Evolutionary conservation across 257 asterid species (phyloP).

Genomic region (Schizonepeta tenuifolia): DNA sequence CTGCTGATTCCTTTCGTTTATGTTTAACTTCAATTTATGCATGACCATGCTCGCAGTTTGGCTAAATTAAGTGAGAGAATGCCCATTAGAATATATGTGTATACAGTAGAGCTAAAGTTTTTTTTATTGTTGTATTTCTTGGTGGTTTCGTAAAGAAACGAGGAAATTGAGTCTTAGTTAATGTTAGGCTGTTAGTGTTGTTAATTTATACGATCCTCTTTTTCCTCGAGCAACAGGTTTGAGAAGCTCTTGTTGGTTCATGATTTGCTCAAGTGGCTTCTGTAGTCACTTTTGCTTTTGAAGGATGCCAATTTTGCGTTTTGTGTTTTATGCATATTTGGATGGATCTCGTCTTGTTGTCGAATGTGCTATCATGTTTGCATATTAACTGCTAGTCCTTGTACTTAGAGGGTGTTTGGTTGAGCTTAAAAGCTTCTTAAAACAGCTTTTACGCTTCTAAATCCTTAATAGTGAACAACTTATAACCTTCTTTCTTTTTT

Average conservation of each 20-base stretch:
- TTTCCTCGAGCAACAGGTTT: conserved; percentile 8
- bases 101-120: neutral
- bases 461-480: too few relatives aligned
- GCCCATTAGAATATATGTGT: neutral
- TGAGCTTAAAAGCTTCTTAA: too few relatives aligned
- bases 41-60: neutral
- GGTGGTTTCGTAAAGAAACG: neutral
- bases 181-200: neutral
- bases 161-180: neutral
- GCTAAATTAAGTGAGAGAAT: neutral
- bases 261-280: conserved; percentile 9
- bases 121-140: neutral
- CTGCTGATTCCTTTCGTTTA: neutral
- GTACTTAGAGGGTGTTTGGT: conserved; percentile 9
- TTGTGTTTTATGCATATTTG: conserved; percentile 6
- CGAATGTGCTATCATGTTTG: conserved; percentile 3
- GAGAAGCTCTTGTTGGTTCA: conserved; percentile 10
- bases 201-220: conserved; percentile 7
- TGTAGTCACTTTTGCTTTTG: too few relatives aligned
- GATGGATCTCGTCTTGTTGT: conserved; percentile 9
- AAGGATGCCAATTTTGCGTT: too few relatives aligned
- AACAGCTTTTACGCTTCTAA: too few relatives aligned
- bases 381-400: conserved; percentile 16
- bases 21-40: neutral
- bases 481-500: conserved; percentile 20